Evolutionary conservation across 2,329 filamentous ascomycete species (phyloP).

Genomic region (Knufia petricola): DNA sequence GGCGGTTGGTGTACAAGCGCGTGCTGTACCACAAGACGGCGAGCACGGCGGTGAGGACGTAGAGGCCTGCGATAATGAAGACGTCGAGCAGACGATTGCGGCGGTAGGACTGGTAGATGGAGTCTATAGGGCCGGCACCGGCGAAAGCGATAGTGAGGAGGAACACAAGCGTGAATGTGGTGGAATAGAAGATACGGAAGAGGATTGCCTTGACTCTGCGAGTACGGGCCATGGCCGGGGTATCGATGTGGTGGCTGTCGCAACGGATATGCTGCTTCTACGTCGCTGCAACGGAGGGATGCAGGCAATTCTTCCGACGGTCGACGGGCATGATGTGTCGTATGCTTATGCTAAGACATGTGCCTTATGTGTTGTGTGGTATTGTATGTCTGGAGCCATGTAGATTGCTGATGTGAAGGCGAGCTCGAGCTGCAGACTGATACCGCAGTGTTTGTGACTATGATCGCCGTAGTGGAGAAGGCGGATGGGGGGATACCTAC

Average conservation of each 20-base stretch:
- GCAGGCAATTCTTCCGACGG: conserved; percentile 2
- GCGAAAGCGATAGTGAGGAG: conserved; percentile 63
- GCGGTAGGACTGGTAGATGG: conserved; percentile 64
- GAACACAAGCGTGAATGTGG: conserved; percentile 66
- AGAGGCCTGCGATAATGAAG: conserved; percentile 68
- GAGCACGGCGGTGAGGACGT: conserved; percentile 61
- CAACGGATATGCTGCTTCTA: too few relatives aligned
- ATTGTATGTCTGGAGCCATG: too few relatives aligned
- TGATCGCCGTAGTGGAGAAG: too few relatives aligned
- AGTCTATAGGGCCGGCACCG: conserved; percentile 69
- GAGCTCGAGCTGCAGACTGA: too few relatives aligned
- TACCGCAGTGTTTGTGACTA: too few relatives aligned
- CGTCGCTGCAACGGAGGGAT: too few relatives aligned
- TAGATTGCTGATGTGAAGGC: too few relatives aligned
- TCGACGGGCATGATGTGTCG: conserved; percentile 8
- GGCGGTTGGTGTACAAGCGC: conserved; percentile 78
- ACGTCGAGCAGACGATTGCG: conserved; percentile 65
- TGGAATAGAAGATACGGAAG: conserved; percentile 72
- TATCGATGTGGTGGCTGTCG: not conserved
- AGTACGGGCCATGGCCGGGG: not conserved
- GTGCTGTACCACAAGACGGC: conserved; percentile 68
- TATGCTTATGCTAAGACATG: too few relatives aligned
- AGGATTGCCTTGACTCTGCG: conserved; percentile 34
- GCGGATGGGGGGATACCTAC: too few relatives aligned
- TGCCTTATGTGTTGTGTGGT: too few relatives aligned